Conservation (phyloP, 805 yeast species). For the Starmerella powellii region DNA sequence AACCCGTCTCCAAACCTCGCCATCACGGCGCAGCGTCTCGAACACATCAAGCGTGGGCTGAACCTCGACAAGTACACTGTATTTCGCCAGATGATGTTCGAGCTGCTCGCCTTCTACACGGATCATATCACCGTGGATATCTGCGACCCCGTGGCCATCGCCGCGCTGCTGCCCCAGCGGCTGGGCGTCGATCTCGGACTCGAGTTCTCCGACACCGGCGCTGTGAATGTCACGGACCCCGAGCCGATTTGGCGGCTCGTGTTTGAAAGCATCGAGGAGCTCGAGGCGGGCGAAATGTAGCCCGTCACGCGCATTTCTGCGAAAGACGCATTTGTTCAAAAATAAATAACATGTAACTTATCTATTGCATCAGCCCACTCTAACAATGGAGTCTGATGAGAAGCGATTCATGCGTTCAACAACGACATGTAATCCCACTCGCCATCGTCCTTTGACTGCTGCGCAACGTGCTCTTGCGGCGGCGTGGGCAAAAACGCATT, state of each 20-base stretch:
- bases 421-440: conserved; percentile 19
- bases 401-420: conserved; percentile 4
- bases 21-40: conserved; percentile 36
- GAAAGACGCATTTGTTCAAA: not conserved
- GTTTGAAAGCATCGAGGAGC: conserved; percentile 21
- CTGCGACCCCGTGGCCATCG: conserved; percentile 69
- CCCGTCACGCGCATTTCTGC: not conserved
- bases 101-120: conserved; percentile 42
- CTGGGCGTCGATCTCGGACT: conserved; percentile 17
- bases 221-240: conserved; percentile 18
- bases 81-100: conserved; percentile 44
- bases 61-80: conserved; percentile 29
- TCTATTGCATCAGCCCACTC: not conserved
- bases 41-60: conserved; percentile 32
- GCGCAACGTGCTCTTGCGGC: conserved; percentile 10
- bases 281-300: conserved; percentile 19
- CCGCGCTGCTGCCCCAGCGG: conserved; percentile 39
- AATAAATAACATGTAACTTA: not conserved
- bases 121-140: conserved; percentile 50
- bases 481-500: conserved; percentile 17
- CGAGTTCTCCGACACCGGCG: conserved; percentile 26
- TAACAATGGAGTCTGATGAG: not conserved
- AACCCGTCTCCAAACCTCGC: conserved; percentile 36
- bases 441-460: not conserved
- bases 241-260: conserved; percentile 21